phyloP scores from a whole-genome alignment of 2,329 filamentous ascomycete genomes.

The Cladosporium sp. region DNA sequence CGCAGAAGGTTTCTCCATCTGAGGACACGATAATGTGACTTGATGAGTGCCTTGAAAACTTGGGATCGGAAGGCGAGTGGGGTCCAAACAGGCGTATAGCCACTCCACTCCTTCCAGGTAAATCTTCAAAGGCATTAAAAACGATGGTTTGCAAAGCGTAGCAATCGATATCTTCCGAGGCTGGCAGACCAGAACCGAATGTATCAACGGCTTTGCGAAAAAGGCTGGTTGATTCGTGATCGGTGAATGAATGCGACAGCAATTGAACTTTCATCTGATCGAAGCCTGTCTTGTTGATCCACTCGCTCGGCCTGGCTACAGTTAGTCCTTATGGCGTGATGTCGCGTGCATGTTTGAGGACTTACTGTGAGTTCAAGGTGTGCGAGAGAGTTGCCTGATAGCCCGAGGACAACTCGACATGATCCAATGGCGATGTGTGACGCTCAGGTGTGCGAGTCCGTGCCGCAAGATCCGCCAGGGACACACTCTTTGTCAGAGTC shows the following conservation, averaged over 20 bases:
- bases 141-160: not conserved
- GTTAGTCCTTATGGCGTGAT: not conserved
- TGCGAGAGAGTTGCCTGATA: not conserved
- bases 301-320: not conserved
- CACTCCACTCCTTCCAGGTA: not conserved
- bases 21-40: not conserved
- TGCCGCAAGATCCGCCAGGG: not conserved
- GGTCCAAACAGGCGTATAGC: not conserved
- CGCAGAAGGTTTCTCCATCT: not conserved
- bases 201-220: not conserved
- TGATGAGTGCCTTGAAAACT: not conserved
- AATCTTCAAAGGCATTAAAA: not conserved
- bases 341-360: not conserved
- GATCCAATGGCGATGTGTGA: not conserved
- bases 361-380: not conserved
- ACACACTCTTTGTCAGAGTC: not conserved
- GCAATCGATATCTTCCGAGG: not conserved
- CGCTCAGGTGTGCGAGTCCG: not conserved
- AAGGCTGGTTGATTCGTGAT: not conserved
- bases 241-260: not conserved
- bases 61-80: not conserved
- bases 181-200: not conserved
- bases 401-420: not conserved
- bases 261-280: not conserved
- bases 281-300: not conserved